Percentiles rank a stretch among this genome's conserved stretches.
phyloP scores from a whole-genome alignment of 179 eudicot species.

The Spergularia azorica region DNA sequence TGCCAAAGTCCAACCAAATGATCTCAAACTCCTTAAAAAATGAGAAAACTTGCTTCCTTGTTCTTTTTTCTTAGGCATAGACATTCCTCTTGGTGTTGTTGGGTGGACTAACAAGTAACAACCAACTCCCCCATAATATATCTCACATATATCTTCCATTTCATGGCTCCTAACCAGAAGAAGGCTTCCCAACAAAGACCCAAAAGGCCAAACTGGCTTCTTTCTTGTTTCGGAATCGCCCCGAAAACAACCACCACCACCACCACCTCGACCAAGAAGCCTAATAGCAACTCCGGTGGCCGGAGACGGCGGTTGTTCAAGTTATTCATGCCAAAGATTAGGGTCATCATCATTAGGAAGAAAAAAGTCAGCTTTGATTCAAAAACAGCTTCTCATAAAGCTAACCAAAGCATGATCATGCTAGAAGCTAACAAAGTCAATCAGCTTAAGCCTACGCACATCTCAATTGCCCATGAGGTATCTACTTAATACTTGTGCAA shows the following conservation, averaged over 20 bases:
- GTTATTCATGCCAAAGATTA: constrained; percentile 27
- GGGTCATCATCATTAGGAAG: constrained; percentile 12
- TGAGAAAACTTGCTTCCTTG: neutral
- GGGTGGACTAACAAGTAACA: constrained; percentile 10
- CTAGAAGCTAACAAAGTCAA: constrained; percentile 13
- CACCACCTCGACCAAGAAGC: constrained; percentile 15
- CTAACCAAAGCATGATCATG: constrained; percentile 15
- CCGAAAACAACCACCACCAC: neutral
- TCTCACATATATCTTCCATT: neutral
- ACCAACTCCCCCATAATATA: neutral
- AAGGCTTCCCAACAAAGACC: constrained; percentile 15
- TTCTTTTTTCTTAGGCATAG: neutral
- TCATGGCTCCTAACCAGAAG: constrained; percentile 29
- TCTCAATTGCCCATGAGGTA: constrained; percentile 9
- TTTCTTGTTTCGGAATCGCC: constrained; percentile 27
- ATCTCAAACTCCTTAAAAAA: constrained; percentile 18
- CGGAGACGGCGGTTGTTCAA: constrained; percentile 24
- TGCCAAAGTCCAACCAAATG: constrained; percentile 36
- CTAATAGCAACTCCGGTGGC: constrained; percentile 7
- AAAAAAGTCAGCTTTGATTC: constrained; percentile 21
- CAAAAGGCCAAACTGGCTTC: constrained; percentile 11
- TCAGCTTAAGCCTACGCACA: constrained; percentile 9
- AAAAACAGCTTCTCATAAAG: neutral
- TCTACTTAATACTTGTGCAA: no score
- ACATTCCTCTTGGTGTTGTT: neutral